Evolutionary conservation across 2,329 filamentous ascomycete species (phyloP), one percentile per base, ranked within the genome.

Genomic region (Diaporthe destruens): DNA sequence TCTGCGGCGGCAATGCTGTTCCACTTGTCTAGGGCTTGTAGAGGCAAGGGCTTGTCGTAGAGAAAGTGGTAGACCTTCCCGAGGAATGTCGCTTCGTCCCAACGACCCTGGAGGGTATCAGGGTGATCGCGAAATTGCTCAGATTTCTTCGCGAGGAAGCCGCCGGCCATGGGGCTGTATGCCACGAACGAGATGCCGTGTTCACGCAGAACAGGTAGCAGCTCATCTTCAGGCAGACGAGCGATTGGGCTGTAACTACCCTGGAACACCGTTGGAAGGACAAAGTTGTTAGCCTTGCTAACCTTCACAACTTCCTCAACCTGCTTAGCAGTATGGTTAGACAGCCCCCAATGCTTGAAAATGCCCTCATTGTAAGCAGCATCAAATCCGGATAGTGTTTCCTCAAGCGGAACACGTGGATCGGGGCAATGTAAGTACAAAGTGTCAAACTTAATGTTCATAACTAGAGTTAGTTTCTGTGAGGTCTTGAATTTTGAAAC

Each of bases 361-460:
- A 77, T 75, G 47, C 83, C 82, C 12, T 77, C 83, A 77, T 89
- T 88, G 81, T 92, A 89, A 61, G 92, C 78, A 76, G 91, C 85
- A 78, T 93, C 86, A 71, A 90, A 84, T 6, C 86, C 88, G 76
- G 87, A 84, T n/a, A 93, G 80, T 0, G 90, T 91, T 77, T 92
- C 88, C 16, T 86, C 86, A 74, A 93, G 90, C 0, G 88, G 87
- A 1, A 78, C 73, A 6, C 25, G 73, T 87, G 88, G 68, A 75
- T 80, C 77, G 89, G 84, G 84, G 6, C 86, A 87, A 68, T 93
- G 85, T 66, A 93, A 89, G 47, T 74, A 78, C 23, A 76, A 72
- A n/a, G 76, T 69, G 55, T 78, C 69, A 20, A 47, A 47, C 44
- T 47, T n/a, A n/a, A 47, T n/a, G 2, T 47, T 8, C 1, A 47